Evolutionary conservation across 257 asterid species (phyloP).

Genomic region (Ballota nigra): DNA sequence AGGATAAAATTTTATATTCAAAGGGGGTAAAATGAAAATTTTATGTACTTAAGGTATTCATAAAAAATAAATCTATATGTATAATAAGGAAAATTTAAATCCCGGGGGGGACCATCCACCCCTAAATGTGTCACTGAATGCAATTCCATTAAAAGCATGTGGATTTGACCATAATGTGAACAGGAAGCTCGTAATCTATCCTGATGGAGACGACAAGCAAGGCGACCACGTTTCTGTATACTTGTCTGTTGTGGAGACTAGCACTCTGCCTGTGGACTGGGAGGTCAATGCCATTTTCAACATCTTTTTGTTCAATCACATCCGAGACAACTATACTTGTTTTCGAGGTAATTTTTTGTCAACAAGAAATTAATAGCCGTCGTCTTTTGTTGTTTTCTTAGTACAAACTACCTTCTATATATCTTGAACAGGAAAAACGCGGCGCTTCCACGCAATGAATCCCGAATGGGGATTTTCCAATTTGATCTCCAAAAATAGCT

Average conservation of each 20-base stretch:
- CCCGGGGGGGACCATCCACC: no score
- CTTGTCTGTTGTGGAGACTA: neutral
- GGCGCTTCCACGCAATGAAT: conserved; percentile 9
- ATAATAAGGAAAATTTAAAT: no score
- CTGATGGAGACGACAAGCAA: neutral
- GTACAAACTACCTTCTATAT: no score
- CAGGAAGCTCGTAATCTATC: conserved; percentile 16
- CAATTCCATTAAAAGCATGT: no score
- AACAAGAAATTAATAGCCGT: no score
- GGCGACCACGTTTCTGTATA: conserved; percentile 11
- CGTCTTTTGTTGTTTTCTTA: neutral
- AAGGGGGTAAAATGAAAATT: no score
- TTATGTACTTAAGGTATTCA: no score
- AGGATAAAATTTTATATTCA: no score
- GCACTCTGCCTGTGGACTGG: neutral
- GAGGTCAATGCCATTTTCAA: conserved; percentile 20
- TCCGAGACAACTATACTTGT: conserved; percentile 7
- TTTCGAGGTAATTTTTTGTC: neutral
- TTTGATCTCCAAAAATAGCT: neutral
- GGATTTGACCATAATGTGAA: no score
- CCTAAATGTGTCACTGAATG: no score
- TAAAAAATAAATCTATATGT: no score
- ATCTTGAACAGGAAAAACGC: neutral
- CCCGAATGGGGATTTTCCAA: conserved; percentile 19
- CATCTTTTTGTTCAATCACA: conserved; percentile 26